phyloP scores from a whole-genome alignment of 345 rosid species.

The Hibiscus mutabilis region DNA sequence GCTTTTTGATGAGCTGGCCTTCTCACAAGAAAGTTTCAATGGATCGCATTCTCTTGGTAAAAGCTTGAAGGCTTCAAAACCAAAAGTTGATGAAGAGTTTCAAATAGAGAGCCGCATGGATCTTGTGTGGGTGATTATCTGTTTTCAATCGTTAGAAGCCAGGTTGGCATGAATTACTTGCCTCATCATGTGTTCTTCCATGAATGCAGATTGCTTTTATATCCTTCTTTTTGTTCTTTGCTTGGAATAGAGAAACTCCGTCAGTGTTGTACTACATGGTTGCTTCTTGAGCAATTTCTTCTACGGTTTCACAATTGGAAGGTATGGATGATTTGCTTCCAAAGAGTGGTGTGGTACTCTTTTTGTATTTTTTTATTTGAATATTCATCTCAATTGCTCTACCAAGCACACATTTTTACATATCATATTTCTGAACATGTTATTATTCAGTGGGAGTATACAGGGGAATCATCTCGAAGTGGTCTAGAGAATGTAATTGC shows the following conservation, averaged over 20 bases:
- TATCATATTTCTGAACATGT: conserved; percentile 28
- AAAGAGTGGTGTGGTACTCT: conserved; percentile 1
- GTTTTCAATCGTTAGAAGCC: conserved; percentile 12
- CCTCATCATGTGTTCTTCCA: conserved; percentile 15
- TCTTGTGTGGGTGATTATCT: conserved; percentile 72
- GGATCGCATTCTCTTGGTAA: conserved; percentile 42
- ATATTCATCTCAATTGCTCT: conserved; percentile 10
- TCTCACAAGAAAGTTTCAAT: conserved; percentile 56
- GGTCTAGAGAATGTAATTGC: conserved; percentile 36
- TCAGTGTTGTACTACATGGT: conserved; percentile 88
- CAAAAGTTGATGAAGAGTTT: conserved; percentile 43
- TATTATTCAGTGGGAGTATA: conserved; percentile 80
- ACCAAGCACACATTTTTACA: conserved; percentile 7
- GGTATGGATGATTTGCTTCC: conserved; percentile 35
- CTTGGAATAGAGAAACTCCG: conserved; percentile 95
- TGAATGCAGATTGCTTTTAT: conserved; percentile 67
- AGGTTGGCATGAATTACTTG: conserved; percentile 3
- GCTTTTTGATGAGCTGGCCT: conserved; percentile 91
- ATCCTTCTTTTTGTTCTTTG: conserved; percentile 83
- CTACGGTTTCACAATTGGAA: conserved; percentile 80
- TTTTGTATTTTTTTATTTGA: background rate
- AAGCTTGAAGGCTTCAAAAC: conserved; percentile 36
- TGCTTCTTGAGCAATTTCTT: conserved; percentile 92
- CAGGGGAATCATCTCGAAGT: conserved; percentile 62
- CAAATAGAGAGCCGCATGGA: conserved; percentile 76